Evolutionary conservation across 2,329 filamentous ascomycete genomes (phyloP).

Genomic region (Hypoxylon sp.): DNA sequence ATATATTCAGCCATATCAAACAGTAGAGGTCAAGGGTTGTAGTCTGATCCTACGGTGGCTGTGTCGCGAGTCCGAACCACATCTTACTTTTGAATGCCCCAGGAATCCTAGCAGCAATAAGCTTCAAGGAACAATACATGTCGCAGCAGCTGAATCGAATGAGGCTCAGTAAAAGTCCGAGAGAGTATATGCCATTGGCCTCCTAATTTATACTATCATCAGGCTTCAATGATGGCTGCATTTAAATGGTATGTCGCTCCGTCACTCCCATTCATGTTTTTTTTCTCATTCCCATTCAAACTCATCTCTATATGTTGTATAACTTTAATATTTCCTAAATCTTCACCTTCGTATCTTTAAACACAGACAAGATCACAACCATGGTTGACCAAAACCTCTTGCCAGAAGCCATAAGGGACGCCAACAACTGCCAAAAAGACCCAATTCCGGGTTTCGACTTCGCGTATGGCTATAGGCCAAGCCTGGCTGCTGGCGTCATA

Average conservation of each 20-base stretch:
- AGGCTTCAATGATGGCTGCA: background rate
- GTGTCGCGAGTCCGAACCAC: slow-evolving; percentile 11
- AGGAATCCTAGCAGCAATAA: slow-evolving; percentile 1
- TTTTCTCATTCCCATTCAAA: background rate
- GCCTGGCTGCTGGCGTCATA: slow-evolving; percentile 47
- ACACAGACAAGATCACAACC: background rate
- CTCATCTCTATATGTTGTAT: background rate
- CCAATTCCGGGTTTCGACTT: slow-evolving; percentile 26
- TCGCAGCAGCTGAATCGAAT: slow-evolving; percentile 22
- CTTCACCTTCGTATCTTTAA: background rate
- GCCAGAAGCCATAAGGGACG: slow-evolving; percentile 30
- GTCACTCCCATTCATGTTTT: background rate
- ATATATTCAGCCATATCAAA: background rate
- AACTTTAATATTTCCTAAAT: background rate
- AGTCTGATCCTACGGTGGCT: slow-evolving; percentile 21
- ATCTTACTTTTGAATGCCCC: background rate
- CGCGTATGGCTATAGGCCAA: slow-evolving; percentile 49
- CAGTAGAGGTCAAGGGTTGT: background rate
- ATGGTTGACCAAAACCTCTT: slow-evolving; percentile 11
- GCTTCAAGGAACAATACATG: background rate
- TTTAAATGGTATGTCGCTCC: slow-evolving; percentile 1
- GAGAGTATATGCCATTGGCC: background rate
- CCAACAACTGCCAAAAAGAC: slow-evolving; percentile 39
- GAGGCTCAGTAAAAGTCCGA: slow-evolving; percentile 19
- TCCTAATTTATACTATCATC: background rate